Conservation (phyloP, 352 stramenopile genomes). For the Pythium aphanidermatum region DNA sequence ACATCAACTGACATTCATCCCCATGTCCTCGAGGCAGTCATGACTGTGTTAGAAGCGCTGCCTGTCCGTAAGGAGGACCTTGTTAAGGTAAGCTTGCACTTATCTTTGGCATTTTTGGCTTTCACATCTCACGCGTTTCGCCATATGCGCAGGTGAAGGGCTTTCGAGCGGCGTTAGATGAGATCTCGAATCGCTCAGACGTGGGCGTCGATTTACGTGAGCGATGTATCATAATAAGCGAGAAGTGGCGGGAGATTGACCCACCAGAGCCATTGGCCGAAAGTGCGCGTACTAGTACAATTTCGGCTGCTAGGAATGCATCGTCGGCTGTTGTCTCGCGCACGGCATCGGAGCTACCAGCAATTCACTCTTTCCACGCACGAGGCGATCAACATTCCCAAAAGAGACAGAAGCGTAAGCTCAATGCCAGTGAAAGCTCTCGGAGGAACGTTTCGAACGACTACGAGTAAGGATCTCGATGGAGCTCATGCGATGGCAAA, state of each 20-base stretch:
- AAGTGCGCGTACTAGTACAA: neutral
- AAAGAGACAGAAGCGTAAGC: too few relatives aligned
- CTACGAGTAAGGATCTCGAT: too few relatives aligned
- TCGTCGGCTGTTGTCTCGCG: neutral
- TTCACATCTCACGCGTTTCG: neutral
- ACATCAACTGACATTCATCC: conserved; percentile 28
- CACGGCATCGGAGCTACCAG: too few relatives aligned
- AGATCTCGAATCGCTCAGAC: conserved; percentile 3
- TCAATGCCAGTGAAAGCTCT: too few relatives aligned
- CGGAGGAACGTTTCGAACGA: too few relatives aligned
- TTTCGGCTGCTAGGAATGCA: neutral
- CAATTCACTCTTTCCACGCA: too few relatives aligned
- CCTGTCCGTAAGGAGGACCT: conserved; percentile 63
- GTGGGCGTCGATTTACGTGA: conserved; percentile 12
- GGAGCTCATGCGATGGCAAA: neutral
- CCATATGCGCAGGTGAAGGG: conserved; percentile 7
- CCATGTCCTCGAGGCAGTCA: conserved; percentile 59
- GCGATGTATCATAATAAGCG: conserved; percentile 10
- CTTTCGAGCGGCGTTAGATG: conserved; percentile 6
- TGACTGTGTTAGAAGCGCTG: conserved; percentile 44
- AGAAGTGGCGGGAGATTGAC: conserved; percentile 16
- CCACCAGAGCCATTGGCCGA: neutral
- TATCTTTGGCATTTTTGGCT: neutral
- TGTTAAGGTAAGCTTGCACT: conserved; percentile 29
- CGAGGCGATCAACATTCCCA: too few relatives aligned